Percentiles rank a stretch among this genome's conserved stretches.
Conservation (phyloP, 306 rosid genomes). For the Biancaea sappan region DNA sequence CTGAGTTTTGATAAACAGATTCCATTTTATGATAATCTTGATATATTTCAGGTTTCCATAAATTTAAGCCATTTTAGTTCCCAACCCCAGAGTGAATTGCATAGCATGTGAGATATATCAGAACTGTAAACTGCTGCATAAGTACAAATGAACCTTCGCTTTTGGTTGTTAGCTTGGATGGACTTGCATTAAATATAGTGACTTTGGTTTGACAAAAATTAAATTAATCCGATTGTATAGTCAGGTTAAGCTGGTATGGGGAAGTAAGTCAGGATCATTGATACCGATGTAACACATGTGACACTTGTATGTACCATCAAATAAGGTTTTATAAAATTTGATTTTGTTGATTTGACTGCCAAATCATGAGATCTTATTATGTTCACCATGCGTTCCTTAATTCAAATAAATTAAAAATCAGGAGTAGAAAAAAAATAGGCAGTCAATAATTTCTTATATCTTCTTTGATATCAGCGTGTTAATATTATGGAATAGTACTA, state of each 20-base stretch:
- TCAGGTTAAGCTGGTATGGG: neutral
- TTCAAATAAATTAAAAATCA: neutral
- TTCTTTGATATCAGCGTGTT: neutral
- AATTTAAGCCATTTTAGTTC: slow-evolving; percentile 10
- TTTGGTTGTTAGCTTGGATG: neutral
- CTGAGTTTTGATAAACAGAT: neutral
- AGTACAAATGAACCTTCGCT: neutral
- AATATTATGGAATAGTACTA: neutral
- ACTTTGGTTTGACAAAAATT: slow-evolving; percentile 5
- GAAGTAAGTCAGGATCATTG: neutral
- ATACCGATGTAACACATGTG: neutral
- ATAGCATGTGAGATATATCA: slow-evolving; percentile 2
- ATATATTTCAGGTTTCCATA: slow-evolving; percentile 20
- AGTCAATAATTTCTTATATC: slow-evolving; percentile 1
- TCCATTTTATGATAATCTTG: slow-evolving; percentile 13
- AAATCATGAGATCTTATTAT: neutral
- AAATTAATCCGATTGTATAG: neutral
- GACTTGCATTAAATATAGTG: neutral
- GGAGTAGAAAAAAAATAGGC: neutral
- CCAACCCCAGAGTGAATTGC: neutral
- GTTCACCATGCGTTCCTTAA: neutral
- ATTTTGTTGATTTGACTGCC: neutral
- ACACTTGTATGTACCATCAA: neutral
- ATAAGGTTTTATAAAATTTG: neutral
- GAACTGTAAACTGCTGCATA: neutral